Conservation (phyloP, 257 asterid genomes). For the Vinca minor region DNA sequence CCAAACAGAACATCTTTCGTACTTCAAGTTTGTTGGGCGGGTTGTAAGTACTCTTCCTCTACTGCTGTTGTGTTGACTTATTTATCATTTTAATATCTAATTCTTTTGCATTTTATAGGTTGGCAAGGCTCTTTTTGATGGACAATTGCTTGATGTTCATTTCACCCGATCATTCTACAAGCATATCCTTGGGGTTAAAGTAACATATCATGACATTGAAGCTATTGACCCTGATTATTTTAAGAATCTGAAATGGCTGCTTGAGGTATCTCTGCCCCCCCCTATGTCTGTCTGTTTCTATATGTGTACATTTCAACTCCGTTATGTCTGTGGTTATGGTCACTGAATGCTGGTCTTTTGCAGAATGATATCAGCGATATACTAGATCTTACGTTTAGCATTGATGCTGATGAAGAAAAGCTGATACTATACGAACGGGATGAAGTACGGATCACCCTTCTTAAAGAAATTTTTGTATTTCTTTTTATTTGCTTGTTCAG, state of each 20-base stretch:
- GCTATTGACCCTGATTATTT: constrained; percentile 96
- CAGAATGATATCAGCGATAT: constrained; percentile 93
- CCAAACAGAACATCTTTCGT: constrained; percentile 95
- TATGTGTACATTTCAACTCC: constrained; percentile 1
- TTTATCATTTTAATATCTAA: constrained; percentile 13
- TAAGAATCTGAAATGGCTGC: constrained; percentile 87
- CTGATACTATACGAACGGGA: constrained; percentile 72
- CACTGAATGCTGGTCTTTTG: constrained; percentile 16
- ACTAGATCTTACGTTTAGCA: constrained; percentile 83
- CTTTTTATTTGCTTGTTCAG: neutral
- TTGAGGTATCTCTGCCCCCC: constrained; percentile 55
- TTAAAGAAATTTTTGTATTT: neutral
- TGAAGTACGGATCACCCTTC: constrained; percentile 50
- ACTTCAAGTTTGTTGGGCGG: constrained; percentile 93
- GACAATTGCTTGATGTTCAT: constrained; percentile 98
- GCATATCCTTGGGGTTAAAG: constrained; percentile 93
- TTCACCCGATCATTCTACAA: constrained; percentile 92
- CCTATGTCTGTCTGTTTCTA: neutral
- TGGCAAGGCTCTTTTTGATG: constrained; percentile 96
- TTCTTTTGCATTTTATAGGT: constrained; percentile 41
- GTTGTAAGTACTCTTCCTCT: constrained; percentile 62
- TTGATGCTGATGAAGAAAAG: constrained; percentile 95
- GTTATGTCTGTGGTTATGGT: constrained; percentile 1
- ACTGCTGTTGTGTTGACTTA: constrained; percentile 12
- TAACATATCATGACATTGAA: constrained; percentile 94